Conservation (phyloP, 2,329 filamentous ascomycete genomes). For the Rhytidhysteron rufulum region DNA sequence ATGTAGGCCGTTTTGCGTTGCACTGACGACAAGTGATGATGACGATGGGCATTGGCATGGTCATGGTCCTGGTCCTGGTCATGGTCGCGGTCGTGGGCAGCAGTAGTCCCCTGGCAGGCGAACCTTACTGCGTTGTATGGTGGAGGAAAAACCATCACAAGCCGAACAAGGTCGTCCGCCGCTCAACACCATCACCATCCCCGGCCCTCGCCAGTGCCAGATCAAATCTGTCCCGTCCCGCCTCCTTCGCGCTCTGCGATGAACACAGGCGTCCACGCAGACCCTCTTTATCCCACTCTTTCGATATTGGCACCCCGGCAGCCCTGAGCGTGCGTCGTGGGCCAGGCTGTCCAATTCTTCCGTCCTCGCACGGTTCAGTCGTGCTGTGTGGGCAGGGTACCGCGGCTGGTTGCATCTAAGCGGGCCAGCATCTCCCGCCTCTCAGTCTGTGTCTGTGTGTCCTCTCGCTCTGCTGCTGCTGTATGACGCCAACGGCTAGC, state of each 20-base stretch:
- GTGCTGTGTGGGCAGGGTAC: conserved; percentile 11
- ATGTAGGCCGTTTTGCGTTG: no score
- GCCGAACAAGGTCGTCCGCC: neutral
- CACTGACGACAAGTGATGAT: no score
- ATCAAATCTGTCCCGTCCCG: neutral
- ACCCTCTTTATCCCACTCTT: conserved; percentile 1
- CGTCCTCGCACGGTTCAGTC: conserved; percentile 19
- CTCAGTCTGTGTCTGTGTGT: no score
- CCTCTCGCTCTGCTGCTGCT: conserved; percentile 3
- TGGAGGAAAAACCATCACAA: neutral
- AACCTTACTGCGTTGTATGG: neutral
- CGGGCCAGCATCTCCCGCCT: conserved; percentile 3
- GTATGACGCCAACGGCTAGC: conserved; percentile 9
- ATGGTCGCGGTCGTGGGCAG: neutral
- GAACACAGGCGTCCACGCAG: neutral
- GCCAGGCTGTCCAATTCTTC: conserved; percentile 14
- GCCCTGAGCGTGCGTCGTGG: conserved; percentile 9
- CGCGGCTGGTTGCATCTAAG: conserved; percentile 11
- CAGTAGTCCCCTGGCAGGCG: neutral
- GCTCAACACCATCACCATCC: neutral
- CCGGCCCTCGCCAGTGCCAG: neutral
- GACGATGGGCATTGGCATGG: no score
- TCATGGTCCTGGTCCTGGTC: neutral
- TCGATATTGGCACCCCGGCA: neutral
- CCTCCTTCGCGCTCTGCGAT: neutral